These are phyloP conservation scores for Thelephora ganbajun DNA, from an alignment of 768 basidiomycete species.

Conservation along the genomic window DNA sequence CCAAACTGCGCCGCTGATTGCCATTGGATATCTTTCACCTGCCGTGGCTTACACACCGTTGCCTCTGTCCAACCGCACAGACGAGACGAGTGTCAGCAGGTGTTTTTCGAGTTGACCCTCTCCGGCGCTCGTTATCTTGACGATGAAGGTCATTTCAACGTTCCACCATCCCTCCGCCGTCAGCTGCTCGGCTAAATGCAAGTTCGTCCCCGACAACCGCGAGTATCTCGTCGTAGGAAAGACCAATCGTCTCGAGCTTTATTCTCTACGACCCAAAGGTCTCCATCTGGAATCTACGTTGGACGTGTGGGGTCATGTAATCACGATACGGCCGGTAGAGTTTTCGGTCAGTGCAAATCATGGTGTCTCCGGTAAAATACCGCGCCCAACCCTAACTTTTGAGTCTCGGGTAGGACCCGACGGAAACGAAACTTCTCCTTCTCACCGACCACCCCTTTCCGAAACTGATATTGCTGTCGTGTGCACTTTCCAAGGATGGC, in stretches of 20 bases:
- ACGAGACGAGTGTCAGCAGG: no score
- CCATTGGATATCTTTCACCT: no score
- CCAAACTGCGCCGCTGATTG: no score
- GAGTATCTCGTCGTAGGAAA: slow-evolving; percentile 63
- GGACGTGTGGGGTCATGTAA: slow-evolving; percentile 59
- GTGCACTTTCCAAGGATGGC: slow-evolving; percentile 21
- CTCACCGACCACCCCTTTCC: slow-evolving; percentile 70
- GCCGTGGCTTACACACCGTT: no score
- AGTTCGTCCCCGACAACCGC: slow-evolving; percentile 31
- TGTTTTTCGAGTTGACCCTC: not conserved
- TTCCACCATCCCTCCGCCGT: slow-evolving; percentile 71
- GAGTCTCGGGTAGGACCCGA: not conserved
- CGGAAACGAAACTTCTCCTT: slow-evolving; percentile 40
- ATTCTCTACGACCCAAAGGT: slow-evolving; percentile 46
- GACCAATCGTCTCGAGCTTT: slow-evolving; percentile 51
- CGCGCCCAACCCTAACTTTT: not conserved
- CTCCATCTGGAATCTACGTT: slow-evolving; percentile 42
- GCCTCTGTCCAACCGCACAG: no score
- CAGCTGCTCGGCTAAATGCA: slow-evolving; percentile 52
- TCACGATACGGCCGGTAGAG: slow-evolving; percentile 34
- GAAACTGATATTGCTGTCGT: slow-evolving; percentile 49
- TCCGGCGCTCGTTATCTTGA: not conserved
- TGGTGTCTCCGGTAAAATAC: not conserved
- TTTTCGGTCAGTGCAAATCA: slow-evolving; percentile 25
- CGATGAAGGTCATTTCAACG: slow-evolving; percentile 52